These are phyloP conservation scores for Fraxinus nigra DNA, from an alignment of 305 asterid genomes.

Conservation along the genomic window DNA sequence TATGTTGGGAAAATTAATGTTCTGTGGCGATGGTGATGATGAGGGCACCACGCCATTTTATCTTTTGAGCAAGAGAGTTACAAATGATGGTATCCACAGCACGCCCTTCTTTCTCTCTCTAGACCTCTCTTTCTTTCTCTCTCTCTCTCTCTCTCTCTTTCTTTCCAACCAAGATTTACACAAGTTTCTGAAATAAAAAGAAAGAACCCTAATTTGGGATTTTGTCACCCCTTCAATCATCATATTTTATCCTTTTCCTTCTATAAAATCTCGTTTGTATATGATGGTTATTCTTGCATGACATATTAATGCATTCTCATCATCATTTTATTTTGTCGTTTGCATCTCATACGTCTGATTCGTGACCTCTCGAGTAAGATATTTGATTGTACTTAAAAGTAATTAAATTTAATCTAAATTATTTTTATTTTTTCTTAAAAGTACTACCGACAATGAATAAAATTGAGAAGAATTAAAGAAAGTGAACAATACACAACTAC, in stretches of 20 bases:
- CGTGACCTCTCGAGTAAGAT: neutral
- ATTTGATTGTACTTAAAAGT: neutral
- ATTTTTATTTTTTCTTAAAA: neutral
- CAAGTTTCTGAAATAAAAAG: conserved; percentile 23
- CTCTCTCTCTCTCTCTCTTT: conserved; percentile 20
- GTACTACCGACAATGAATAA: neutral
- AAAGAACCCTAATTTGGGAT: conserved; percentile 21
- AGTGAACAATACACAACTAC: too few relatives aligned
- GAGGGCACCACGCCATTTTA: conserved; percentile 48
- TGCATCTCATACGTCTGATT: conserved; percentile 15
- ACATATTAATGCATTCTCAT: conserved; percentile 20
- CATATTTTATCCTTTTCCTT: conserved; percentile 27
- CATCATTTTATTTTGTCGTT: conserved; percentile 31
- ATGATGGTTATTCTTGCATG: conserved; percentile 18
- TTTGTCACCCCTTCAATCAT: conserved; percentile 43
- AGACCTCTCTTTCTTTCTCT: conserved; percentile 14
- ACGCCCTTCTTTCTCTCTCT: conserved; percentile 35
- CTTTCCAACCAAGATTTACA: conserved; percentile 36
- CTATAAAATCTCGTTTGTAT: neutral
- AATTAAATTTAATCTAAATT: neutral
- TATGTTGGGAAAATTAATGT: conserved; percentile 29
- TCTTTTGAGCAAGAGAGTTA: conserved; percentile 28
- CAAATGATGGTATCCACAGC: conserved; percentile 42
- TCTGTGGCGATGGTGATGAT: conserved; percentile 34
- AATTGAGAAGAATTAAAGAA: neutral